A percentile compares a stretch with the other conserved stretches of the same genome.
Evolutionary conservation across 768 basidiomycete genomes (phyloP).

Genomic region (Naganishia randhawae): DNA sequence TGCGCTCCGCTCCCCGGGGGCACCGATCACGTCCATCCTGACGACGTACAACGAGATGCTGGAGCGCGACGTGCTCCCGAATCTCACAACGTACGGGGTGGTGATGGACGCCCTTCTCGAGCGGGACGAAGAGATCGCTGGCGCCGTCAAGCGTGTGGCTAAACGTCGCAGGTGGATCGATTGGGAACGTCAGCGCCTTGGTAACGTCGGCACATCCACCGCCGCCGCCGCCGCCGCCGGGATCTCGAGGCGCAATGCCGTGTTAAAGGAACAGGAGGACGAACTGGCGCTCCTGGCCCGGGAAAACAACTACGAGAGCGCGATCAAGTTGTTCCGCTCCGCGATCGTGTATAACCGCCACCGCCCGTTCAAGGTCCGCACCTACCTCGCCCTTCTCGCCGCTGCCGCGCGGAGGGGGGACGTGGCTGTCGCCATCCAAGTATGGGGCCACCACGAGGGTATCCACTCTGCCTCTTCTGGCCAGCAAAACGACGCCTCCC

Average conservation of each 20-base stretch:
- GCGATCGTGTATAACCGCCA: slow-evolving; percentile 52
- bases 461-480: background rate
- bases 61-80: slow-evolving; percentile 61
- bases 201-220: background rate
- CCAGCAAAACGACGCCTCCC: background rate
- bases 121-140: slow-evolving; percentile 65
- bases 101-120: slow-evolving; percentile 63
- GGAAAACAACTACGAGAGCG: slow-evolving; percentile 62
- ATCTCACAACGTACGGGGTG: slow-evolving; percentile 60
- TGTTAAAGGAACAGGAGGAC: background rate
- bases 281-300: slow-evolving; percentile 28
- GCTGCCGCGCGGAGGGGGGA: slow-evolving; percentile 61
- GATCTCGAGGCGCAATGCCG: background rate
- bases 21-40: slow-evolving; percentile 60
- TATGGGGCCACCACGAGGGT: slow-evolving; percentile 64
- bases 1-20: slow-evolving; percentile 51
- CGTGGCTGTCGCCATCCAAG: slow-evolving; percentile 61
- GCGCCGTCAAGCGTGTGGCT: slow-evolving; percentile 54
- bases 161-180: slow-evolving; percentile 19
- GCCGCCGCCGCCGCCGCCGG: background rate
- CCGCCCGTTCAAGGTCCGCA: slow-evolving; percentile 35
- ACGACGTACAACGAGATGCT: slow-evolving; percentile 73
- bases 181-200: background rate
- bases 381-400: slow-evolving; percentile 61
- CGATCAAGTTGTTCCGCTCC: slow-evolving; percentile 69